Evolutionary conservation across 2,329 filamentous ascomycete species (phyloP), one percentile per base, ranked within the genome.

Genomic region (Pyrenophora graminea): DNA sequence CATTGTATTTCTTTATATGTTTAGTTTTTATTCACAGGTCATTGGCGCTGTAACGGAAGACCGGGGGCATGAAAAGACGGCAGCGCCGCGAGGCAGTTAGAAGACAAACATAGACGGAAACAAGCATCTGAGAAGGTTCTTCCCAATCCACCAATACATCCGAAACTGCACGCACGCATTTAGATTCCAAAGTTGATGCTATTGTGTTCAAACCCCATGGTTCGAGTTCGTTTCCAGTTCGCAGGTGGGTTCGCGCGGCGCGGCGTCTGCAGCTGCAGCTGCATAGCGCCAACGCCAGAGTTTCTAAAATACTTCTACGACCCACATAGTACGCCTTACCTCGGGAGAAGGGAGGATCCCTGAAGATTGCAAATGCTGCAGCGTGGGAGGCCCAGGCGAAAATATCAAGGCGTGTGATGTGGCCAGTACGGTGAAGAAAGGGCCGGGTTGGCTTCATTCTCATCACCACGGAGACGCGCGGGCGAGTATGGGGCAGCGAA

Each of bases 1-100:
- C 27, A 31, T 23, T 21, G 23, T 27, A 34, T 17, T 25, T 27
- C 33, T 43, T 55, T 25, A 51, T 27, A 33, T 39, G 27, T 33
- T 2, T 54, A 43, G 39, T 47, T 25, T 25, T 23, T 15, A 30
- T 10, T 18, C 37, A 37, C 12, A 32, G 25, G 18, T 48, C 27
- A 30, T 30, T 8, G n/a, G 33, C 21, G 42, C 15, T 30, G 19
- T 17, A 6, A 41, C 27, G 19, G 27, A 6, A 25, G n/a, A 15
- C 7, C 10, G 18, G 27, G 34, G 2, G n/a, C 10, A 25, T 25
- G 23, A 18, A 13, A 38, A 25, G 32, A 43, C 9, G 27, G 33
- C 13, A 17, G 33, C 25, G 17, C 38, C 19, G 25, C 31, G 9
- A 12, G 25, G 39, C 13, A 31, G n/a, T 31, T 13, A 31, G 39